A percentile compares a stretch with the other conserved stretches of the same genome.
phyloP scores from a whole-genome alignment of 129 eudicot genomes.

The Mikania micrantha region DNA sequence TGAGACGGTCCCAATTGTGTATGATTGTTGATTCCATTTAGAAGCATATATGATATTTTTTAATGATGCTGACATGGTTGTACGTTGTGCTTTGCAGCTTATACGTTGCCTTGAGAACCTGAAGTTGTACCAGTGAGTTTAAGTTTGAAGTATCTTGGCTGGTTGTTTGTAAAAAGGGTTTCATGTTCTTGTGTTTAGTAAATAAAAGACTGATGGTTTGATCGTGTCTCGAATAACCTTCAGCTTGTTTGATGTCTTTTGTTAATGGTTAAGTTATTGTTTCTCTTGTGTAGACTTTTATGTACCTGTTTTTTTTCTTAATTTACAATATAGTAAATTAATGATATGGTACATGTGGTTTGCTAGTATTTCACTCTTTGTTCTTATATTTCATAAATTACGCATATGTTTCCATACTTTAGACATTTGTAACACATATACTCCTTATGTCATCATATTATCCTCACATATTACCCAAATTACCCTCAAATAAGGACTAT shows the following conservation, averaged over 20 bases:
- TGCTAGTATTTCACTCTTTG: too few species aligned
- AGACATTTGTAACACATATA: too few species aligned
- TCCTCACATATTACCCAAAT: too few species aligned
- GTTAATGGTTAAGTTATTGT: conserved; percentile 7
- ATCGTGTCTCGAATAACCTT: conserved; percentile 20
- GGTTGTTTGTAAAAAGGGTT: conserved; percentile 12
- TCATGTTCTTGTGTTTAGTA: conserved; percentile 23
- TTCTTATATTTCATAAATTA: too few species aligned
- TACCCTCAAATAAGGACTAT: too few species aligned
- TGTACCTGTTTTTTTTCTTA: too few species aligned
- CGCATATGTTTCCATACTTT: too few species aligned
- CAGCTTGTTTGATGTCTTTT: conserved; percentile 16
- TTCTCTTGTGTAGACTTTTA: conserved; percentile 8
- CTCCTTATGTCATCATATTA: too few species aligned
- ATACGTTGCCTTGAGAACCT: conserved; percentile 68
- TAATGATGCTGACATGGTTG: neutral
- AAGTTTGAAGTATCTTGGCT: conserved; percentile 16
- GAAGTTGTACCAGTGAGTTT: conserved; percentile 27
- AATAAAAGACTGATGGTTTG: conserved; percentile 25
- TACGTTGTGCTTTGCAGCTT: conserved; percentile 48
- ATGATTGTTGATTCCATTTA: too few species aligned
- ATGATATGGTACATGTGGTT: too few species aligned
- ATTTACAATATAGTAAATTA: too few species aligned
- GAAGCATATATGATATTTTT: neutral
- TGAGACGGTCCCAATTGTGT: too few species aligned